Evolutionary conservation across 1,284 basidiomycete genomes (phyloP), one percentile per base, ranked within the genome.

Genomic region (Puccinia triticina): DNA sequence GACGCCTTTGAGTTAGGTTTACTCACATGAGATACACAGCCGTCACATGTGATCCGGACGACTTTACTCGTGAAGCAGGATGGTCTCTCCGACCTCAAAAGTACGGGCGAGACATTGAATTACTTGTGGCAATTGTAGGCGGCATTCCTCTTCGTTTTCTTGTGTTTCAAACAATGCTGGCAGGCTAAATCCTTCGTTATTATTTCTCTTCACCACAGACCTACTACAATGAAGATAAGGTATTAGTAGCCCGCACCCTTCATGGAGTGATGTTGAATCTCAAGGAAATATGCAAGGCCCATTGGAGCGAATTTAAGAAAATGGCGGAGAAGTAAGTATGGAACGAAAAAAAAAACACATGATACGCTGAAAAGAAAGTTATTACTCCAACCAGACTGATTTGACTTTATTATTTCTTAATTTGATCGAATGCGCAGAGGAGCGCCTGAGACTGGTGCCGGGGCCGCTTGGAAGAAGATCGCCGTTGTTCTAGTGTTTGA

Each of bases 221-320:
- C 11, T 86, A 87, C 86, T 89, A 98, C 88, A 98, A 98, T 87
- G 96, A 98, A 88, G 95, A 98, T 90, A 96, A 98, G 89, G 93
- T 92, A 5, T 90, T 98, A 16, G 95, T 96, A 85, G 92, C 94
- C 26, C 92, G 95, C 83, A 97, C 95, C 0, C 89, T 98, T 69
- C 95, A 98, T 86, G 94, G 94, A 84, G 93, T 98, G 86, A 98
- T 98, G 95, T 88, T 96, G 84, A 99, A 99, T 88, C 96, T 99
- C 84, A 93, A 96, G 85, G 96, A 98, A 86, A 98, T 98, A 84
- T 97, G 95, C 91, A 96, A 94, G 89, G 95, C 94, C 73, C 96
- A 96, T 32, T 78, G 77, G 77, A 78, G 77, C 29, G 77, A 78
- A 69, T 78, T 78, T 78, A 61, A 66, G n/a, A 66, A 78, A 32